Evolutionary conservation across 257 asterid genomes (phyloP).

Genomic region (Marsdenia floribunda): DNA sequence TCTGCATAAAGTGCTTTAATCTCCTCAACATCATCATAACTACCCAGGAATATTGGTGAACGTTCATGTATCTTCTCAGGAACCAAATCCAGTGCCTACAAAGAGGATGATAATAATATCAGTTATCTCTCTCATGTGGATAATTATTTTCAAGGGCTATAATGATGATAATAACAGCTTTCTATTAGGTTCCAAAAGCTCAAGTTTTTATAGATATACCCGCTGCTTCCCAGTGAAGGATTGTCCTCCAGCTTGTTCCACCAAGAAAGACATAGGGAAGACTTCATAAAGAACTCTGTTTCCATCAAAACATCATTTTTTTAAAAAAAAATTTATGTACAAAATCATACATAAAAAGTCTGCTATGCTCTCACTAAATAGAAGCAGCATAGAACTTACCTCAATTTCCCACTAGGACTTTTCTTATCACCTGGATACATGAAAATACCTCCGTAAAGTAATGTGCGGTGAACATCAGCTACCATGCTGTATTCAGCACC

Average conservation of each 20-base stretch:
- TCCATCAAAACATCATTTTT: slow-evolving; percentile 6
- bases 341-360: no score
- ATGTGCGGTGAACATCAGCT: slow-evolving; percentile 97
- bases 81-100: slow-evolving; percentile 80
- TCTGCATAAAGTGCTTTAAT: slow-evolving; percentile 81
- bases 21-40: slow-evolving; percentile 91
- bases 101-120: neutral
- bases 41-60: slow-evolving; percentile 88
- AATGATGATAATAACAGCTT: no score
- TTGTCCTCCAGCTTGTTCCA: slow-evolving; percentile 99
- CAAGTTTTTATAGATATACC: slow-evolving; percentile 27
- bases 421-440: slow-evolving; percentile 98
- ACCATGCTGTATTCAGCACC: slow-evolving; percentile 65
- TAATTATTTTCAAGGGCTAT: neutral
- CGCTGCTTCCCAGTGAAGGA: slow-evolving; percentile 85
- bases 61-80: slow-evolving; percentile 85
- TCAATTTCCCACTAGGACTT: slow-evolving; percentile 82
- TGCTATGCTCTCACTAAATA: neutral
- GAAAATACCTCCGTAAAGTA: slow-evolving; percentile 96
- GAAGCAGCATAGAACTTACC: slow-evolving; percentile 38
- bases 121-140: neutral
- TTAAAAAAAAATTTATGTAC: neutral
- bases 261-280: slow-evolving; percentile 95
- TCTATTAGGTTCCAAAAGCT: neutral
- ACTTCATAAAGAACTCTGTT: slow-evolving; percentile 93